Conservation (phyloP, 106 monocot genomes). For the Vanilla planifolia region DNA sequence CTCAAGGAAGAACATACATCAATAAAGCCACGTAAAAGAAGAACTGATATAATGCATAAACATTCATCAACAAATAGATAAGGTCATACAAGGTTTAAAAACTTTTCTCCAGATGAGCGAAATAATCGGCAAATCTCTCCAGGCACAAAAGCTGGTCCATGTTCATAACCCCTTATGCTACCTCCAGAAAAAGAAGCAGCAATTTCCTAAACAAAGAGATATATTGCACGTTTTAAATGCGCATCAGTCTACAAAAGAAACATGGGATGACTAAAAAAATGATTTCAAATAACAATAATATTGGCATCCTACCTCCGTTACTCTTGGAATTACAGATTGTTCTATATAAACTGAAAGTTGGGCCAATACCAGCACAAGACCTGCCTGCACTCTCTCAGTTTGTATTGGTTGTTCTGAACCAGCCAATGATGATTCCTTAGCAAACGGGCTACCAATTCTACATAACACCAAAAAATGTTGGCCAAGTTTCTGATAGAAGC, state of each 20-base stretch:
- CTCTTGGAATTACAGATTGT: conserved; percentile 90
- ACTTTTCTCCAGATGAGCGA: conserved; percentile 75
- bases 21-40: too few species aligned
- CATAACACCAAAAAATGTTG: conserved; percentile 52
- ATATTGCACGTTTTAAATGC: conserved; percentile 4
- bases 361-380: conserved; percentile 72
- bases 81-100: conserved; percentile 64
- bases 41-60: too few species aligned
- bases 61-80: background rate
- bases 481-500: conserved; percentile 74
- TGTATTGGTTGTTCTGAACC: too few species aligned
- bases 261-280: background rate
- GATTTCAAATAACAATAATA: background rate
- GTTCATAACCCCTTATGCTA: conserved; percentile 68
- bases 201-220: conserved; percentile 49
- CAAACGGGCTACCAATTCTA: conserved; percentile 42
- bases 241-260: background rate
- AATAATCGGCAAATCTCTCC: conserved; percentile 85
- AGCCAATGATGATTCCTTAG: conserved; percentile 23
- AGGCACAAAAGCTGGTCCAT: conserved; percentile 94
- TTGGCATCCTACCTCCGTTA: conserved; percentile 59
- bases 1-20: too few species aligned
- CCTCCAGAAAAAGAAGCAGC: conserved; percentile 95
- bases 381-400: conserved; percentile 63
- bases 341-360: conserved; percentile 86